A percentile compares a stretch with the other conserved stretches of the same genome.
These are phyloP conservation scores for Anthracocystis walkeri DNA, from an alignment of 1,284 basidiomycete species.

Conservation along the genomic window DNA sequence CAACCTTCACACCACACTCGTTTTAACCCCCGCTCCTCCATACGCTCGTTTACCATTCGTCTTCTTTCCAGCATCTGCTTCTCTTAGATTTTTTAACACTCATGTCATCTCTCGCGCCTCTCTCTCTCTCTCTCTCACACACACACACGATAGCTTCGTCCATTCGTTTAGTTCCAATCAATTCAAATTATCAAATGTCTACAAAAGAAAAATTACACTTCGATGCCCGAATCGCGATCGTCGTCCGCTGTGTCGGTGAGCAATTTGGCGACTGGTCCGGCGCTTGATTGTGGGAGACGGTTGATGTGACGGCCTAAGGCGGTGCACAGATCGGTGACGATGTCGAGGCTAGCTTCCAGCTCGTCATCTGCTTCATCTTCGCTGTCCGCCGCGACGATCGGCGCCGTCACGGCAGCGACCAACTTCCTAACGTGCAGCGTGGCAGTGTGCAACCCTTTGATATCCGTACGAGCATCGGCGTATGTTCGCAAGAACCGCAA, in stretches of 20 bases:
- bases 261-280: slow-evolving; percentile 6
- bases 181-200: background rate
- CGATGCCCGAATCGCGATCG: slow-evolving; percentile 34
- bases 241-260: slow-evolving; percentile 12
- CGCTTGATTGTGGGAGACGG: background rate
- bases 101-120: no score
- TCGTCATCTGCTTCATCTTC: slow-evolving; percentile 6
- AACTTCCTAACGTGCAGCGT: slow-evolving; percentile 30
- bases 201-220: slow-evolving; percentile 12
- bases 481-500: slow-evolving; percentile 54
- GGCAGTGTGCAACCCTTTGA: slow-evolving; percentile 14
- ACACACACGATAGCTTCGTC: background rate
- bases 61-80: no score
- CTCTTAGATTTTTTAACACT: no score
- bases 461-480: slow-evolving; percentile 14
- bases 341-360: slow-evolving; percentile 22
- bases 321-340: slow-evolving; percentile 38
- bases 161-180: background rate
- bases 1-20: no score
- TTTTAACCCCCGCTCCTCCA: no score
- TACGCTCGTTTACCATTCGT: no score
- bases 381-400: background rate
- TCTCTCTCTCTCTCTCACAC: background rate
- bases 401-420: slow-evolving; percentile 22
- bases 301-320: slow-evolving; percentile 24